A percentile compares a stretch with the other conserved stretches of the same genome.
Evolutionary conservation across 495 filamentous ascomycete species (phyloP).

Genomic region (Lasiosphaeris hirsuta): DNA sequence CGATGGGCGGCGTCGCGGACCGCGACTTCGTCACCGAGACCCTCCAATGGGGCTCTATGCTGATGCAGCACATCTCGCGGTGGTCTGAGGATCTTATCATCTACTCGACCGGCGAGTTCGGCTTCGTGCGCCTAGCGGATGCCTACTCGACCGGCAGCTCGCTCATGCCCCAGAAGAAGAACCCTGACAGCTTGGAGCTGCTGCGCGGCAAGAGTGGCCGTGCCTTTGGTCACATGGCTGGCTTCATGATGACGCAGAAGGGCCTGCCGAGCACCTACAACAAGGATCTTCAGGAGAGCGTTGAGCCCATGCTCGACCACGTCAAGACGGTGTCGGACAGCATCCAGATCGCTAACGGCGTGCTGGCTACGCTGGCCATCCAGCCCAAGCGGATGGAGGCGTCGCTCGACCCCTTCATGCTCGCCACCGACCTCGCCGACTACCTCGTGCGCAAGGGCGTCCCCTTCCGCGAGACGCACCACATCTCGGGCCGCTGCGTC

Average conservation of each 20-base stretch:
- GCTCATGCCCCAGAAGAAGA: conserved; percentile 88
- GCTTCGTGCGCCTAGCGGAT: conserved; percentile 78
- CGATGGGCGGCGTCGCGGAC: conserved; percentile 77
- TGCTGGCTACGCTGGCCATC: conserved; percentile 69
- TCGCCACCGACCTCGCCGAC: conserved; percentile 82
- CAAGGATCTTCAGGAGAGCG: conserved; percentile 89
- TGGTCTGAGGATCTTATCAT: conserved; percentile 90
- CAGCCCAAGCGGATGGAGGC: conserved; percentile 73
- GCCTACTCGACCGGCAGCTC: conserved; percentile 81
- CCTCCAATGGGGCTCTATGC: conserved; percentile 81
- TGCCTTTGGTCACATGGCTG: conserved; percentile 83
- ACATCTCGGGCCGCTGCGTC: conserved; percentile 81
- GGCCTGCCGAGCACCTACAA: conserved; percentile 89
- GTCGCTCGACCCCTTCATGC: conserved; percentile 66
- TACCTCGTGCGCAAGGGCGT: conserved; percentile 90
- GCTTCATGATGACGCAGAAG: conserved; percentile 85
- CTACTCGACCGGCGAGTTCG: conserved; percentile 79
- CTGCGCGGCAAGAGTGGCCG: conserved; percentile 83
- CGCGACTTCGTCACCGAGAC: conserved; percentile 88
- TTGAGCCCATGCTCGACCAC: conserved; percentile 83
- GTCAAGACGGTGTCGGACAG: conserved; percentile 84
- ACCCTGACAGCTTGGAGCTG: conserved; percentile 79
- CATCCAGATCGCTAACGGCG: conserved; percentile 81
- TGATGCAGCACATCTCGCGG: conserved; percentile 84
- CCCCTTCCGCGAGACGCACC: conserved; percentile 80